Evolutionary conservation across 768 basidiomycete genomes (phyloP), one percentile per base, ranked within the genome.

Genomic region (Psilocybe subaeruginosa): DNA sequence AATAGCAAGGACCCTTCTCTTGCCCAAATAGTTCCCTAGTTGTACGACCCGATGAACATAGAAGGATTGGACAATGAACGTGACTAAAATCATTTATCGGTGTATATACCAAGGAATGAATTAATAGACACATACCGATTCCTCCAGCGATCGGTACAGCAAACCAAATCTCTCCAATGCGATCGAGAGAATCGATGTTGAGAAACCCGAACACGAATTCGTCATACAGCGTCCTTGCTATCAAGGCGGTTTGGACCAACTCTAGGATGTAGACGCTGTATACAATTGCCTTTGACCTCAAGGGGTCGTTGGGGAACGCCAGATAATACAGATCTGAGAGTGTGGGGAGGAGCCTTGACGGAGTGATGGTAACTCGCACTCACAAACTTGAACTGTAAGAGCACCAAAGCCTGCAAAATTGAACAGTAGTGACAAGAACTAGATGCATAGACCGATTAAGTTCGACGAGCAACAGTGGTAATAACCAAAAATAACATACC

Each of bases 351-450:
- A 9, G 29, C 23, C 4, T 2, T 23, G 7, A 49, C 19, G 33
- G 27, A 9, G 23, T 23, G 23, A 39, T 5, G 27, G 23, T 14
- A 29, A 39, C 9, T 19, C 37, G 11, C 11, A 55, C 61, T 59
- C 41, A 66, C 65, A 63, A 17, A 63, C 59, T 58, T 66, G 62
- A 8, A 60, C 49, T n/a, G 55, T 60, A 11, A 66, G 41, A 19
- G 60, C 59, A 3, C 65, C 65, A 37, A 53, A 53, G 6, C 51
- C 51, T 16, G 31, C 51, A 14, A 33, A 53, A 12, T 53, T 53
- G 51, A 53, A 53, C n/a, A 53, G 29, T 17, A 53, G 11, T 16
- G 51, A 53, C 33, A 53, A 53, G 33, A 53, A 53, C 51, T 53
- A 31, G 5, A 11, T 14, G 51, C n/a, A 17, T 23, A 23, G 23